Evolutionary conservation across 2,329 filamentous ascomycete genomes (phyloP).

Genomic region (Microcera coccophila): DNA sequence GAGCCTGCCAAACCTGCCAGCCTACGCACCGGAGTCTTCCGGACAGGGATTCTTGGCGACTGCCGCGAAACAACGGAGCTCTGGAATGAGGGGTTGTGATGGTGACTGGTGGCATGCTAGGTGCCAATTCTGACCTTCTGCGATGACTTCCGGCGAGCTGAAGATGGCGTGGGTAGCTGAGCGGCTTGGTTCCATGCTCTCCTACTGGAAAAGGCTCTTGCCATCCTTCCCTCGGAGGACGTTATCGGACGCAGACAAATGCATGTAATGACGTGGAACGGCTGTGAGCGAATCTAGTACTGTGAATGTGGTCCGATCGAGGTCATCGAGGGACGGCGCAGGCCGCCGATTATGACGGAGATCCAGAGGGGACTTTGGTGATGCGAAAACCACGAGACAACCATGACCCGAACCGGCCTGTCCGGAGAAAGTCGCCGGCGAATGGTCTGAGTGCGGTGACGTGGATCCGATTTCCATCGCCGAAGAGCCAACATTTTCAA

Average conservation of each 20-base stretch:
- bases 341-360: background rate
- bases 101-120: background rate
- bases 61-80: conserved; percentile 1
- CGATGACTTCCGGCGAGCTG: conserved; percentile 5
- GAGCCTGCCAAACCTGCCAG: conserved; percentile 1
- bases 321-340: conserved; percentile 3
- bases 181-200: conserved; percentile 3
- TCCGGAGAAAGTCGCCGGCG: conserved; percentile 1
- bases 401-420: conserved; percentile 1
- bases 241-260: conserved; percentile 1
- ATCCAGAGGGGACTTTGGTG: background rate
- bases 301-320: background rate
- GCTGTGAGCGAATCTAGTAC: background rate
- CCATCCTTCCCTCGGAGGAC: conserved; percentile 4
- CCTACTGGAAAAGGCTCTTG: conserved; percentile 6
- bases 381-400: background rate
- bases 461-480: background rate
- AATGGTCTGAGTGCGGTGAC: conserved; percentile 2
- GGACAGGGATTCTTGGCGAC: conserved; percentile 1
- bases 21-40: conserved; percentile 3
- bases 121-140: conserved; percentile 5
- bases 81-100: conserved; percentile 1
- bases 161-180: conserved; percentile 2
- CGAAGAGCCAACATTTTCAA: background rate
- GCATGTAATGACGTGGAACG: background rate